Conservation (phyloP, 129 eudicot species). For the Lonicera japonica region DNA sequence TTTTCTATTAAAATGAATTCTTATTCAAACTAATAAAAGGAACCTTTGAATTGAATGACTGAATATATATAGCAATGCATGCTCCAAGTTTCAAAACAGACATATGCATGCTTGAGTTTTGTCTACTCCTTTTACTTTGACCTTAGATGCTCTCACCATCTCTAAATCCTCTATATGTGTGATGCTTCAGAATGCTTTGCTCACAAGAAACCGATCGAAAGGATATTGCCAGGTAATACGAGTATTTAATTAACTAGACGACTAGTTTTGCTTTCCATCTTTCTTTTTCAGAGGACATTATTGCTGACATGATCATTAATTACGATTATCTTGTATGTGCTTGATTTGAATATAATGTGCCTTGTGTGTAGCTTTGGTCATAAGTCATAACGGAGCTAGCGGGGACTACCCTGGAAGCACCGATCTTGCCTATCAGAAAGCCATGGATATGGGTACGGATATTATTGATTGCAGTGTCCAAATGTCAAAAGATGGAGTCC, state of each 20-base stretch:
- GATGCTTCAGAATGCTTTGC: constrained; percentile 71
- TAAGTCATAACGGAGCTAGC: constrained; percentile 87
- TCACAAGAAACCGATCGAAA: constrained; percentile 37
- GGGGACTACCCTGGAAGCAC: constrained; percentile 75
- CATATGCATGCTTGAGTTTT: no score
- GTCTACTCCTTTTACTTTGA: no score
- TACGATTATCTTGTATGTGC: background rate
- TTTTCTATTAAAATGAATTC: no score
- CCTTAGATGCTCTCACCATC: no score
- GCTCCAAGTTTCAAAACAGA: no score
- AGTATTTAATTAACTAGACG: background rate
- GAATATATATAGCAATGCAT: no score
- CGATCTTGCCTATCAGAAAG: constrained; percentile 83
- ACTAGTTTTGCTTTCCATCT: background rate
- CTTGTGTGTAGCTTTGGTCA: constrained; percentile 35
- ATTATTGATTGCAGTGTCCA: constrained; percentile 88
- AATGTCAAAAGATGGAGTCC: constrained; percentile 79
- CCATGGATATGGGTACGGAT: constrained; percentile 78
- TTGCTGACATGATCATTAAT: no score
- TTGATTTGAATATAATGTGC: background rate
- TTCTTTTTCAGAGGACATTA: background rate
- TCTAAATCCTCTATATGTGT: no score
- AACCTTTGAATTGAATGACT: no score
- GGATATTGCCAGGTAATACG: constrained; percentile 26
- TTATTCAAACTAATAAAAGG: no score